Evolutionary conservation across 164 flowering plant species (phyloP).

Genomic region (Piper betle): DNA sequence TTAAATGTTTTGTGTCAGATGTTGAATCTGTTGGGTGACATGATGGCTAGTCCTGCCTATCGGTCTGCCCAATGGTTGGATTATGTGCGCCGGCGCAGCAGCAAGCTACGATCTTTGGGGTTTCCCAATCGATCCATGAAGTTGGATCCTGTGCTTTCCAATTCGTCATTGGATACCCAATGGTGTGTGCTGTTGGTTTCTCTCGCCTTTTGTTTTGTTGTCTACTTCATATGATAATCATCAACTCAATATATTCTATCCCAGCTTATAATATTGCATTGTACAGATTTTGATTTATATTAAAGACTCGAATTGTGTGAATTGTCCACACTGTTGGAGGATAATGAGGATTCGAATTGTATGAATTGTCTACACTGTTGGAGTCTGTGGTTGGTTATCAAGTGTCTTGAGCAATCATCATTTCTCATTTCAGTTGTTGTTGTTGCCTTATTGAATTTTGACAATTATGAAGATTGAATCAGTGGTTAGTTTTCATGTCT

Average conservation of each 20-base stretch:
- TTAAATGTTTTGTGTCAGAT: slow-evolving; percentile 26
- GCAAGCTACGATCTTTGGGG: slow-evolving; percentile 42
- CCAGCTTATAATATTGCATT: too few species aligned
- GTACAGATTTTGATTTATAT: too few species aligned
- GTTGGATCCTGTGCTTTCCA: slow-evolving; percentile 23
- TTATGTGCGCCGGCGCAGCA: slow-evolving; percentile 68
- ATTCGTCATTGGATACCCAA: slow-evolving; percentile 15
- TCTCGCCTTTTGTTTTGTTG: neutral
- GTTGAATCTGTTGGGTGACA: slow-evolving; percentile 77
- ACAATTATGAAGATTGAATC: too few species aligned
- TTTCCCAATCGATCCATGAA: slow-evolving; percentile 41
- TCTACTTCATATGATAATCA: neutral
- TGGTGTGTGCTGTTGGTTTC: neutral
- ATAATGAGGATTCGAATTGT: too few species aligned
- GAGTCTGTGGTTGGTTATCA: too few species aligned
- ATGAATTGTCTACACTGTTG: too few species aligned
- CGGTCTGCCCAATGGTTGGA: slow-evolving; percentile 88
- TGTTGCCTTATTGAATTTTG: too few species aligned
- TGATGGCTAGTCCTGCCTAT: slow-evolving; percentile 65
- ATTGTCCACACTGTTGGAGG: too few species aligned
- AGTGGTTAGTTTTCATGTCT: too few species aligned
- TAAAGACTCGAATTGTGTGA: too few species aligned
- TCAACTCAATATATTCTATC: neutral
- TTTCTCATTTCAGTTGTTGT: too few species aligned
- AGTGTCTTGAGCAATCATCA: too few species aligned